Percentiles rank a stretch among this genome's conserved stretches.
Evolutionary conservation across 805 yeast species (phyloP).

Genomic region (Cyberlindnera mississippiensis): DNA sequence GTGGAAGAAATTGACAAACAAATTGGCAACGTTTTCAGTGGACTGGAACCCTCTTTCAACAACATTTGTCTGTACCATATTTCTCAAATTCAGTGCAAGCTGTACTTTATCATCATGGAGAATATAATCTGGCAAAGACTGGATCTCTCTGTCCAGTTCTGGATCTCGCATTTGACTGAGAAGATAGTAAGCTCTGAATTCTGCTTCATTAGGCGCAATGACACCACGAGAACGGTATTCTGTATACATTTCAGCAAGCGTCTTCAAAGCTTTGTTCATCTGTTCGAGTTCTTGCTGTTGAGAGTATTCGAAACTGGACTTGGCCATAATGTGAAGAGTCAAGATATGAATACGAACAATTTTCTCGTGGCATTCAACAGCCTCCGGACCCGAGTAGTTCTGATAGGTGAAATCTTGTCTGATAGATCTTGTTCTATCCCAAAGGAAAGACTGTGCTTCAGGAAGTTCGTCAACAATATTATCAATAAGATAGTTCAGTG

Average conservation of each 20-base stretch:
- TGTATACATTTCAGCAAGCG: constrained; percentile 80
- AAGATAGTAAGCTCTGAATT: constrained; percentile 84
- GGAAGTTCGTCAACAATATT: constrained; percentile 66
- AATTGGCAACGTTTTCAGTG: constrained; percentile 54
- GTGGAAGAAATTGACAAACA: constrained; percentile 62
- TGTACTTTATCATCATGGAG: constrained; percentile 56
- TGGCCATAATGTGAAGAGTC: constrained; percentile 83
- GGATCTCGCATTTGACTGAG: constrained; percentile 79
- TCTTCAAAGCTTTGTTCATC: constrained; percentile 84
- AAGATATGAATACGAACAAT: constrained; percentile 86
- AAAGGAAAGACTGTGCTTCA: constrained; percentile 80
- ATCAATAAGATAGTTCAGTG: constrained; percentile 69
- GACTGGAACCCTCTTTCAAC: constrained; percentile 50
- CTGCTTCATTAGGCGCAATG: constrained; percentile 79
- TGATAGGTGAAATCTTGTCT: constrained; percentile 97
- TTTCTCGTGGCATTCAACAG: constrained; percentile 86
- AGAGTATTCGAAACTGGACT: constrained; percentile 65
- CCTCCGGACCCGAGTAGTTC: constrained; percentile 89
- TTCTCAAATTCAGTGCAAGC: constrained; percentile 66
- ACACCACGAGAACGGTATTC: constrained; percentile 73
- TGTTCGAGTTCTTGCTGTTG: constrained; percentile 96
- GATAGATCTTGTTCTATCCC: constrained; percentile 97
- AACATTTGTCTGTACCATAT: constrained; percentile 55
- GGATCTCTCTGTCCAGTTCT: constrained; percentile 74
- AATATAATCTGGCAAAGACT: constrained; percentile 57